Conservation (phyloP, 2,329 filamentous ascomycete genomes). For the Didymella segeticola region DNA sequence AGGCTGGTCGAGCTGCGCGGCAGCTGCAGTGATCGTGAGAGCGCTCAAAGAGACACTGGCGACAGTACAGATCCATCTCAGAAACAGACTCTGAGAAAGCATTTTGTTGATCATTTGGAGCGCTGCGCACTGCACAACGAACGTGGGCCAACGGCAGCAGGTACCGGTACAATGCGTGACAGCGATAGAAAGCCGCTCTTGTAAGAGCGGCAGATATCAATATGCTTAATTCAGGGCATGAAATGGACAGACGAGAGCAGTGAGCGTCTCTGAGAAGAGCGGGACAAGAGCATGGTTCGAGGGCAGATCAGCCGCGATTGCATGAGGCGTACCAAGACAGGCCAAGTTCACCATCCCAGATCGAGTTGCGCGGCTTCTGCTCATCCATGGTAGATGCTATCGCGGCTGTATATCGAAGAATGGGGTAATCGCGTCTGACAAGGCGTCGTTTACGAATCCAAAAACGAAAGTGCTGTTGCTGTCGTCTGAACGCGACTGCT, state of each 20-base stretch:
- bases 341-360: slow-evolving; percentile 24
- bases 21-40: slow-evolving; percentile 13
- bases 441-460: not conserved
- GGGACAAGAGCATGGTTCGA: slow-evolving; percentile 16
- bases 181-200: slow-evolving; percentile 13
- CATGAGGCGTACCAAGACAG: slow-evolving; percentile 19
- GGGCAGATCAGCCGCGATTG: slow-evolving; percentile 22
- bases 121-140: not conserved
- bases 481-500: not conserved
- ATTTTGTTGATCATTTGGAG: slow-evolving; percentile 2
- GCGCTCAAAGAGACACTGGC: slow-evolving; percentile 8
- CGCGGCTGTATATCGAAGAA: not conserved
- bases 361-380: not conserved
- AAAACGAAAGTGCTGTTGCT: not conserved
- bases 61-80: slow-evolving; percentile 8
- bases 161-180: not conserved
- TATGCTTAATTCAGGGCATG: slow-evolving; percentile 15
- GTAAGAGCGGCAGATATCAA: slow-evolving; percentile 18
- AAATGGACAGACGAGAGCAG: slow-evolving; percentile 7
- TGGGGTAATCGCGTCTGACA: not conserved
- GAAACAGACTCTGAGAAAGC: slow-evolving; percentile 3
- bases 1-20: slow-evolving; percentile 5
- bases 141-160: not conserved
- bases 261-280: not conserved
- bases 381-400: slow-evolving; percentile 1